phyloP scores from a whole-genome alignment of 495 filamentous ascomycete genomes.

The Penicillium roqueforti region DNA sequence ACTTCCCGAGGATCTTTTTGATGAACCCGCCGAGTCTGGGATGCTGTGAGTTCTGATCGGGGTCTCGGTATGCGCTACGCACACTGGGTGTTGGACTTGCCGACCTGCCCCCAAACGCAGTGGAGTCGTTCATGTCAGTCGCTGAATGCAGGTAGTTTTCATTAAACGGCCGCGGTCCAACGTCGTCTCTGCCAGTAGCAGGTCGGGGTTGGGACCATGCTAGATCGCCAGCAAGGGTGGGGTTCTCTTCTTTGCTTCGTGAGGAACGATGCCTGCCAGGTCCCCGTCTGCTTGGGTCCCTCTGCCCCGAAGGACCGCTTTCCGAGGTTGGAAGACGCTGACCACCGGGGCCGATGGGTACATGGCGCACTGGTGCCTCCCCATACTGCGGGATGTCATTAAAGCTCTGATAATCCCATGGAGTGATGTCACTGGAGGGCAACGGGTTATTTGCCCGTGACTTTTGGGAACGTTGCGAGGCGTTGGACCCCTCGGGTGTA shows the following conservation, averaged over 20 bases:
- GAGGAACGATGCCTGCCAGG: constrained; percentile 70
- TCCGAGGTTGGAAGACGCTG: constrained; percentile 53
- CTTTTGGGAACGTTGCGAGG: constrained; percentile 64
- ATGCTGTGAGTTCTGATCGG: constrained; percentile 53
- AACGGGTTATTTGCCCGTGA: constrained; percentile 67
- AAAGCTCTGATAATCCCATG: constrained; percentile 89
- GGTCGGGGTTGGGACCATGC: constrained; percentile 51
- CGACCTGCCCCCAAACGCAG: constrained; percentile 51
- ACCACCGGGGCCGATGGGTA: constrained; percentile 64
- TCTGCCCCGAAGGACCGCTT: constrained; percentile 37
- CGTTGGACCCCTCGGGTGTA: constrained; percentile 34
- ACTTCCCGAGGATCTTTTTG: constrained; percentile 14
- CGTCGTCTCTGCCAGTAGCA: constrained; percentile 64
- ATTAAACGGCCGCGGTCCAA: constrained; percentile 47
- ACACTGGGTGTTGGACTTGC: constrained; percentile 74
- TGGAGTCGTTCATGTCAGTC: constrained; percentile 46
- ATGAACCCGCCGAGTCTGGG: constrained; percentile 4
- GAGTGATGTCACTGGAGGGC: constrained; percentile 89
- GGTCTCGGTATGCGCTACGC: constrained; percentile 48
- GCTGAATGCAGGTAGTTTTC: constrained; percentile 40
- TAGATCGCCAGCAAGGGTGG: constrained; percentile 44
- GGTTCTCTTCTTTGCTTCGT: constrained; percentile 68
- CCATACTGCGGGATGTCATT: constrained; percentile 79
- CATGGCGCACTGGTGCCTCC: constrained; percentile 74
- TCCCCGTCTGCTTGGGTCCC: constrained; percentile 53